Evolutionary conservation across 2,329 filamentous ascomycete species (phyloP).

Genomic region (Aspergillus sp.): DNA sequence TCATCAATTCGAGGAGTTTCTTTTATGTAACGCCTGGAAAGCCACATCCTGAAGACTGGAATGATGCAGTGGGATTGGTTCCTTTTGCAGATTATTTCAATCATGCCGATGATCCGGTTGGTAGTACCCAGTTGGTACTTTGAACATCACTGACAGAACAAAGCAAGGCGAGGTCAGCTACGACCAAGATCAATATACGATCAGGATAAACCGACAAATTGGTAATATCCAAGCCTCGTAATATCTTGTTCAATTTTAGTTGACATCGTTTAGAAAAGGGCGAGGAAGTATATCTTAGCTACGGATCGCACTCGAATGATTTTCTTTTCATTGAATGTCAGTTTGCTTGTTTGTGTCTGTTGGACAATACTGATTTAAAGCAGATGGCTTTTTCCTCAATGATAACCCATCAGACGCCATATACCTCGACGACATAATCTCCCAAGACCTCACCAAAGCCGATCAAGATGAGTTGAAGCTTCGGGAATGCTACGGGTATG

Average conservation of each 20-base stretch:
- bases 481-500: slow-evolving; percentile 23
- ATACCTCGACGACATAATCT: slow-evolving; percentile 31
- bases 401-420: slow-evolving; percentile 28
- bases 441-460: slow-evolving; percentile 14
- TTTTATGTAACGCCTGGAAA: slow-evolving; percentile 46
- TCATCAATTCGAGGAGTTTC: slow-evolving; percentile 56
- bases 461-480: slow-evolving; percentile 18
- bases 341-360: background rate
- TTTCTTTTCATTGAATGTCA: slow-evolving; percentile 33
- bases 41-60: slow-evolving; percentile 25
- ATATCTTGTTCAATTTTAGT: background rate
- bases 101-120: slow-evolving; percentile 31
- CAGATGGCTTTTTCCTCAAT: slow-evolving; percentile 34
- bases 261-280: slow-evolving; percentile 21
- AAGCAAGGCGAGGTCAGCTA: slow-evolving; percentile 25
- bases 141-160: background rate
- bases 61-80: slow-evolving; percentile 36
- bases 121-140: slow-evolving; percentile 2
- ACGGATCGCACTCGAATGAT: slow-evolving; percentile 34
- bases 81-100: slow-evolving; percentile 41
- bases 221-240: slow-evolving; percentile 10
- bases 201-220: slow-evolving; percentile 19
- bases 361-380: background rate
- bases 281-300: slow-evolving; percentile 35
- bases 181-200: slow-evolving; percentile 19